A percentile compares a stretch with the other conserved stretches of the same genome.
Conservation (phyloP, 257 asterid species). For the Petrea volubilis region DNA sequence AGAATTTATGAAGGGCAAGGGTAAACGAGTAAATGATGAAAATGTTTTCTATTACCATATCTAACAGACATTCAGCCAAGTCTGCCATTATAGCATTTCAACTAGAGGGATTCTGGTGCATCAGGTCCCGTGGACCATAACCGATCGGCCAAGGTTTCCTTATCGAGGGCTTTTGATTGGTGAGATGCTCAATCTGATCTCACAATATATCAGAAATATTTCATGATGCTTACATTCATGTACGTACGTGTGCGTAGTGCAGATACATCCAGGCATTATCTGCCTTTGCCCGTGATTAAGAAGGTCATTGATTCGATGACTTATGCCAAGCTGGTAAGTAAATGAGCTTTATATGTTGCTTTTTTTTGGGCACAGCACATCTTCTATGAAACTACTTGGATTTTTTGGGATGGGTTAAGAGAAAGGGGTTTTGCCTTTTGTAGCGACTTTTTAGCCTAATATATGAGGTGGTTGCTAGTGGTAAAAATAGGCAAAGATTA, state of each 20-base stretch:
- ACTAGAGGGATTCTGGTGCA: slow-evolving; percentile 59
- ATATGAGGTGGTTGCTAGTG: not conserved
- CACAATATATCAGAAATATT: not conserved
- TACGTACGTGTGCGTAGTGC: slow-evolving; percentile 21
- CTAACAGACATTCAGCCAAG: slow-evolving; percentile 90
- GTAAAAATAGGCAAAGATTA: not conserved
- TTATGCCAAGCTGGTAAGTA: slow-evolving; percentile 83
- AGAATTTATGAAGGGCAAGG: not conserved
- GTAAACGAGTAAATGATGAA: slow-evolving; percentile 2
- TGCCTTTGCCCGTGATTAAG: slow-evolving; percentile 69
- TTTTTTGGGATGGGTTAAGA: not conserved
- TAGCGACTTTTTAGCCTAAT: not conserved
- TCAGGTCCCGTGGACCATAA: slow-evolving; percentile 83
- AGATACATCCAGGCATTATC: slow-evolving; percentile 94
- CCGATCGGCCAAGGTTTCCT: slow-evolving; percentile 84
- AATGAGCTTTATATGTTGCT: not conserved
- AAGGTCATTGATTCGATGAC: slow-evolving; percentile 95
- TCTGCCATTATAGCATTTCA: slow-evolving; percentile 58
- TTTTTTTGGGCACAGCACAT: not conserved
- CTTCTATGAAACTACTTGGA: not conserved
- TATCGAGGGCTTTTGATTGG: slow-evolving; percentile 94
- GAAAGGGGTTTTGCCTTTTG: not conserved
- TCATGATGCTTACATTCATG: slow-evolving; percentile 13
- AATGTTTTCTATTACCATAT: slow-evolving; percentile 21
- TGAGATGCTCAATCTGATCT: slow-evolving; percentile 33